Evolutionary conservation across 257 asterid genomes (phyloP).

Genomic region (Nicotiana knightiana): DNA sequence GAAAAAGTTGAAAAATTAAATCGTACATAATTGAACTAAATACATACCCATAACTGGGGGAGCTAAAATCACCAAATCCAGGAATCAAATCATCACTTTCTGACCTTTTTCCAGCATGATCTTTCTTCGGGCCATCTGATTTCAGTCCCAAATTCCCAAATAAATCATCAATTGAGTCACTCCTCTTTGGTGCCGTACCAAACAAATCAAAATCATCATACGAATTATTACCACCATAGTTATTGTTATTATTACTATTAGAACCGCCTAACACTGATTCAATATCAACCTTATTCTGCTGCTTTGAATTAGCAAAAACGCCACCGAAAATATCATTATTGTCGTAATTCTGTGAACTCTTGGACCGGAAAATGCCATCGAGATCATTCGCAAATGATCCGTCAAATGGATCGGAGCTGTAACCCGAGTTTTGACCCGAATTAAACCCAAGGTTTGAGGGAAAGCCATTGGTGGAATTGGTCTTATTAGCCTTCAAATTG

Average conservation of each 20-base stretch:
- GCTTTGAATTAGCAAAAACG: slow-evolving; percentile 23
- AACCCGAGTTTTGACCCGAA: slow-evolving; percentile 10
- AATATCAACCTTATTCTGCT: slow-evolving; percentile 34
- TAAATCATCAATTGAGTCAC: slow-evolving; percentile 43
- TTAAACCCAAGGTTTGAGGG: slow-evolving; percentile 16
- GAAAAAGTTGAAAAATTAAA: background rate
- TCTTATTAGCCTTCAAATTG: slow-evolving; percentile 40
- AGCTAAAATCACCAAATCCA: slow-evolving; percentile 42
- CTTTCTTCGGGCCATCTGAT: slow-evolving; percentile 11
- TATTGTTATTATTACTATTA: slow-evolving; percentile 3
- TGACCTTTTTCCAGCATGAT: slow-evolving; percentile 27
- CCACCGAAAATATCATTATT: slow-evolving; percentile 55
- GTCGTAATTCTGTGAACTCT: slow-evolving; percentile 18
- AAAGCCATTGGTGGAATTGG: slow-evolving; percentile 17
- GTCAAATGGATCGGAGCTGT: slow-evolving; percentile 21
- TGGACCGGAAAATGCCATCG: slow-evolving; percentile 55
- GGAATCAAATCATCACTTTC: slow-evolving; percentile 49
- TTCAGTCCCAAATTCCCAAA: slow-evolving; percentile 42
- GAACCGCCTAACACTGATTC: slow-evolving; percentile 46
- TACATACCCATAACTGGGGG: slow-evolving; percentile 28
- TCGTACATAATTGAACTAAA: background rate
- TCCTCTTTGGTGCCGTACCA: slow-evolving; percentile 28
- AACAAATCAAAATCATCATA: slow-evolving; percentile 40
- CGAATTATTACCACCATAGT: slow-evolving; percentile 19
- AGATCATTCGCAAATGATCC: slow-evolving; percentile 57